Evolutionary conservation across 331 rosid genomes (phyloP).

Genomic region (Malus hybrid): DNA sequence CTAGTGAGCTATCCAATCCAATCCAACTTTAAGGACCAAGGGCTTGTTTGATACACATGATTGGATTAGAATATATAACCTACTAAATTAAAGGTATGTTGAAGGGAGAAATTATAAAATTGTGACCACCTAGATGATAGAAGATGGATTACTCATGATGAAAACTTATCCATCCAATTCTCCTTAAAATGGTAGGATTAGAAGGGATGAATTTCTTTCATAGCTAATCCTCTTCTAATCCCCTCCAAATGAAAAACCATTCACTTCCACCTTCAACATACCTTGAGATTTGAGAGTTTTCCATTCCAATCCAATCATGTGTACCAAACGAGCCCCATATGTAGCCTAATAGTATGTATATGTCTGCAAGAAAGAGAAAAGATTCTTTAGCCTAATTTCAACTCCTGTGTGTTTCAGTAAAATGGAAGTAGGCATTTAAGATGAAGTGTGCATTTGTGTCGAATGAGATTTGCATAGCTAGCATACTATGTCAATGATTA

Average conservation of each 20-base stretch:
- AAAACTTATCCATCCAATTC: background rate
- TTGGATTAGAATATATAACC: background rate
- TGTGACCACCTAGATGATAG: background rate
- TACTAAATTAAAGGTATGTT: background rate
- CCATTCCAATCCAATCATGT: background rate
- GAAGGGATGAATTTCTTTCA: background rate
- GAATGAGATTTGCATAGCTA: background rate
- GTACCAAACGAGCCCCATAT: background rate
- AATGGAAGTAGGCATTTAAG: background rate
- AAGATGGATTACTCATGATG: background rate
- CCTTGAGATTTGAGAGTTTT: background rate
- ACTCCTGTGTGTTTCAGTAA: background rate
- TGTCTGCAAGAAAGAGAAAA: background rate
- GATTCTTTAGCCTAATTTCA: background rate
- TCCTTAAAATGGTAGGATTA: background rate
- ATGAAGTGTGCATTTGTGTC: background rate
- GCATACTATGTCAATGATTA: background rate
- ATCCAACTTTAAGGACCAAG: background rate
- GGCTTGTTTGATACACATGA: background rate
- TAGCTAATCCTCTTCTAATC: background rate
- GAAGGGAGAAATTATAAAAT: background rate
- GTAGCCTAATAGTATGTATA: background rate
- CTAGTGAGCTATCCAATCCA: background rate
- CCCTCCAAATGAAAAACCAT: background rate
- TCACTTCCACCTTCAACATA: background rate